Percentiles rank a stretch among this genome's conserved stretches.
phyloP scores from a whole-genome alignment of 768 basidiomycete species.

The Tricholoma hemisulphureum region DNA sequence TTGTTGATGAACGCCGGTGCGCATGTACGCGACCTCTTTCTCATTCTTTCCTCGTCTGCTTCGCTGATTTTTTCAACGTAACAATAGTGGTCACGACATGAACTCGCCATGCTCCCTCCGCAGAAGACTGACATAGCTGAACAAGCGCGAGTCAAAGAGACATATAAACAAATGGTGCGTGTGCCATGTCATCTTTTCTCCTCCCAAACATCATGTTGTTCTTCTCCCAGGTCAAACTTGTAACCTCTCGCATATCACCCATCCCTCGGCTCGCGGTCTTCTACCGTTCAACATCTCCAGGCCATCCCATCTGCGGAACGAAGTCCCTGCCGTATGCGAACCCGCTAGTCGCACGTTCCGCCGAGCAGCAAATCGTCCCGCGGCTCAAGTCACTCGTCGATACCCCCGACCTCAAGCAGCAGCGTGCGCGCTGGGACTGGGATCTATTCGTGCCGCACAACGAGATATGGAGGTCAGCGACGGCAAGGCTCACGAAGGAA shows the following conservation, averaged over 20 bases:
- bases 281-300: slow-evolving; percentile 29
- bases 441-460: slow-evolving; percentile 26
- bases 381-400: slow-evolving; percentile 20
- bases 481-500: slow-evolving; percentile 16
- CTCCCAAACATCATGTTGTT: background rate
- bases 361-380: slow-evolving; percentile 18
- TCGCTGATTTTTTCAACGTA: background rate
- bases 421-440: slow-evolving; percentile 27
- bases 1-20: slow-evolving; percentile 29
- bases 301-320: slow-evolving; percentile 22
- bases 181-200: background rate
- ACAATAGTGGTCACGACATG: slow-evolving; percentile 27
- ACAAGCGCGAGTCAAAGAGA: slow-evolving; percentile 26
- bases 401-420: slow-evolving; percentile 15
- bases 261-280: slow-evolving; percentile 20
- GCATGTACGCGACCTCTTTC: slow-evolving; percentile 16
- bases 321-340: slow-evolving; percentile 19
- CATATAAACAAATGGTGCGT: slow-evolving; percentile 27
- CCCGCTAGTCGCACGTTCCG: slow-evolving; percentile 13
- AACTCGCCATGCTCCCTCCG: slow-evolving; percentile 27
- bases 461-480: slow-evolving; percentile 18
- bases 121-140: slow-evolving; percentile 21
- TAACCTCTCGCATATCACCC: slow-evolving; percentile 20
- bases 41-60: background rate
- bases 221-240: slow-evolving; percentile 16